A percentile compares a stretch with the other conserved stretches of the same genome.
phyloP scores from a whole-genome alignment of 495 filamentous ascomycete species.

The Trichoderma reesei region DNA sequence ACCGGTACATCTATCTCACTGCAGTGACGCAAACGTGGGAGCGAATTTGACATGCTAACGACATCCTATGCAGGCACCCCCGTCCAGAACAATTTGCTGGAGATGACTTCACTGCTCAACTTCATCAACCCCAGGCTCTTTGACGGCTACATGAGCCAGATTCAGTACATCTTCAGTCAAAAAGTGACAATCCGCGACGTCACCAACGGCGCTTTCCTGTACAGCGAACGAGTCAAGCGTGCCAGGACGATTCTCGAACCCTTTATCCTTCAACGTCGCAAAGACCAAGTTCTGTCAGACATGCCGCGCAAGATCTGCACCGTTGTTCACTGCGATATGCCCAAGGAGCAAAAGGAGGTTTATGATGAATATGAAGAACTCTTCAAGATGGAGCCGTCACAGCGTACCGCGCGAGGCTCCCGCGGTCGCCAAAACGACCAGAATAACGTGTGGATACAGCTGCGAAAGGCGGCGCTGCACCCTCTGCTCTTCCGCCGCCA shows the following conservation, averaged over 20 bases:
- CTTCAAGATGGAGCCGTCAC: slow-evolving; percentile 39
- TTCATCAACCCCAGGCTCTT: slow-evolving; percentile 89
- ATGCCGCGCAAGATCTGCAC: slow-evolving; percentile 71
- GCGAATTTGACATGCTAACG: background rate
- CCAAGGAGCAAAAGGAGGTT: slow-evolving; percentile 53
- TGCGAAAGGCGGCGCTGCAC: slow-evolving; percentile 89
- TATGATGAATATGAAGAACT: slow-evolving; percentile 46
- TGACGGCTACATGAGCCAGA: slow-evolving; percentile 56
- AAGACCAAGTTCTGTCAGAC: slow-evolving; percentile 84
- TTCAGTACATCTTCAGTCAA: slow-evolving; percentile 77
- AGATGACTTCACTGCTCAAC: slow-evolving; percentile 75
- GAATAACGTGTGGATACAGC: slow-evolving; percentile 77
- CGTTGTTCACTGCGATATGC: slow-evolving; percentile 73
- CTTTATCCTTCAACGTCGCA: slow-evolving; percentile 87
- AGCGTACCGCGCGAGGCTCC: slow-evolving; percentile 24
- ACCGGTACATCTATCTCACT: too few relatives aligned
- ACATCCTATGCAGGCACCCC: slow-evolving; percentile 59
- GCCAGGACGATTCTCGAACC: slow-evolving; percentile 90
- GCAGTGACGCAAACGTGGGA: background rate
- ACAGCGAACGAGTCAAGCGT: slow-evolving; percentile 70
- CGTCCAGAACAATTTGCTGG: slow-evolving; percentile 90
- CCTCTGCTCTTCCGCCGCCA: slow-evolving; percentile 74
- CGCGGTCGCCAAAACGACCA: slow-evolving; percentile 33
- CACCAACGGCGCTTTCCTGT: slow-evolving; percentile 66
- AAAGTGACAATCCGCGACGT: slow-evolving; percentile 74